phyloP scores from a whole-genome alignment of 805 yeast species.

The Ogataea chonburiensis region DNA sequence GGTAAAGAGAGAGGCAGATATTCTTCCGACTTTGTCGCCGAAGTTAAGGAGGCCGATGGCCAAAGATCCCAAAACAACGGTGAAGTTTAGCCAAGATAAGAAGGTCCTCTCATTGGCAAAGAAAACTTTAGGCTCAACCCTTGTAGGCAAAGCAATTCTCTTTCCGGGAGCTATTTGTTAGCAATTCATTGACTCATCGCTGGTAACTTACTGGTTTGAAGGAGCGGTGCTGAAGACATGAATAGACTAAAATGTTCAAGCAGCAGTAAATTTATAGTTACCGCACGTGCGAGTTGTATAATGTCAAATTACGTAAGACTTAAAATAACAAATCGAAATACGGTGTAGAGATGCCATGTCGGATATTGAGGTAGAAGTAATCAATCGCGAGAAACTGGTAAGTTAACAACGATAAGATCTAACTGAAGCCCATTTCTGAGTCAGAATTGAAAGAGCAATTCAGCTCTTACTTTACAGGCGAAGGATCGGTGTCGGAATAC shows the following conservation, averaged over 20 bases:
- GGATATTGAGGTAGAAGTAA: slow-evolving; percentile 3
- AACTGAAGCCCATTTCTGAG: slow-evolving; percentile 22
- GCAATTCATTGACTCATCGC: no score
- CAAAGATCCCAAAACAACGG: slow-evolving; percentile 95
- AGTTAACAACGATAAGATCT: slow-evolving; percentile 4
- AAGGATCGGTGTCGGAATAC: slow-evolving; percentile 6
- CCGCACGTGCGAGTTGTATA: slow-evolving; percentile 12
- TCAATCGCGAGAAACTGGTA: slow-evolving; percentile 21
- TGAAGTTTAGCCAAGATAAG: slow-evolving; percentile 96
- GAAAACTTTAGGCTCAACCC: slow-evolving; percentile 98
- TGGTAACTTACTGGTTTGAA: slow-evolving; percentile 65
- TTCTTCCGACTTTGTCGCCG: slow-evolving; percentile 91
- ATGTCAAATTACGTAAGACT: slow-evolving; percentile 2
- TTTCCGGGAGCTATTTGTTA: slow-evolving; percentile 48
- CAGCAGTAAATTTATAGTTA: slow-evolving; percentile 12
- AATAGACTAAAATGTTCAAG: slow-evolving; percentile 1
- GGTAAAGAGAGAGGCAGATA: slow-evolving; percentile 92
- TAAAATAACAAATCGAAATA: not conserved
- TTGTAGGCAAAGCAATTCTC: slow-evolving; percentile 94
- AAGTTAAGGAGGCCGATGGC: slow-evolving; percentile 95
- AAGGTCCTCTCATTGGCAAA: slow-evolving; percentile 99
- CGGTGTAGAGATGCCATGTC: slow-evolving; percentile 12
- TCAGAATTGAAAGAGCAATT: slow-evolving; percentile 20
- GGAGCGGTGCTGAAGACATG: slow-evolving; percentile 73
- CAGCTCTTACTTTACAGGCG: slow-evolving; percentile 3